Conservation (phyloP, 345 rosid species). For the Physaria fendleri region DNA sequence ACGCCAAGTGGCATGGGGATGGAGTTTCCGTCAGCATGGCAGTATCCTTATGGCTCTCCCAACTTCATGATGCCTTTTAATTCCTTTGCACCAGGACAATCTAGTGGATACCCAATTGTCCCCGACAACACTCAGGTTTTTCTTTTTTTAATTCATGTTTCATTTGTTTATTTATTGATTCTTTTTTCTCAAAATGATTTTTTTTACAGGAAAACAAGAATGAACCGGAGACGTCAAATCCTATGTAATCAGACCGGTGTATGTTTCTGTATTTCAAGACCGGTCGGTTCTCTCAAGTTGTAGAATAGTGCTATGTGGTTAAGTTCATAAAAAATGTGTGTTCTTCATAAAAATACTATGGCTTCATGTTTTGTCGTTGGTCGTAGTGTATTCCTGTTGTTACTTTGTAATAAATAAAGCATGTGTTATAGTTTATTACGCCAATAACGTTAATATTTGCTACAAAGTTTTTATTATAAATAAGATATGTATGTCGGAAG, state of each 20-base stretch:
- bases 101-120: background rate
- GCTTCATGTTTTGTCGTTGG: no score
- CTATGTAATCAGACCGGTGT: background rate
- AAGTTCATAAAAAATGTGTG: no score
- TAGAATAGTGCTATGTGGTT: background rate
- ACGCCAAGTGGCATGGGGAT: constrained; percentile 4
- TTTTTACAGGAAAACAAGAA: background rate
- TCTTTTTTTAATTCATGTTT: background rate
- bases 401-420: no score
- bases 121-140: background rate
- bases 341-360: no score
- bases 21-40: constrained; percentile 8
- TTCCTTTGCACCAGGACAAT: background rate
- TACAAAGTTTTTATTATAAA: no score
- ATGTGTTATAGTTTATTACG: no score
- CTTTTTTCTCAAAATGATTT: background rate
- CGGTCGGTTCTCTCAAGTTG: background rate
- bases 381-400: background rate
- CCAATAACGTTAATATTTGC: no score
- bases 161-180: no score
- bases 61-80: background rate
- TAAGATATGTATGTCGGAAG: no score
- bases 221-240: background rate
- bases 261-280: background rate
- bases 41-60: background rate